phyloP scores from a whole-genome alignment of 2,329 filamentous ascomycete species.

The Trichoderma arundinaceum region DNA sequence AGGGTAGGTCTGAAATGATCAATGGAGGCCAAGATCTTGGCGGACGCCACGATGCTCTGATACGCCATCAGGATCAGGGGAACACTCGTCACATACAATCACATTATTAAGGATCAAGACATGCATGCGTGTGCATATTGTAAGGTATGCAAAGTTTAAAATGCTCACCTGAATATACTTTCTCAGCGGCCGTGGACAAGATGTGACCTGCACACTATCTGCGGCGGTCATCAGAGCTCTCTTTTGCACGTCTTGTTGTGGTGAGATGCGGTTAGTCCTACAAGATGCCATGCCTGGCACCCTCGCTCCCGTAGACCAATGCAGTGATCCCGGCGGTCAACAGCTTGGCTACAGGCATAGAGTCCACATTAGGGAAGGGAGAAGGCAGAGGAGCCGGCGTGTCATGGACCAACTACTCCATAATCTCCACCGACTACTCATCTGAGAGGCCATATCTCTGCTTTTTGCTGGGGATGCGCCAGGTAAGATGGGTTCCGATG shows the following conservation, averaged over 20 bases:
- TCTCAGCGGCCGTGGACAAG: no score
- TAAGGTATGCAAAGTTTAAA: no score
- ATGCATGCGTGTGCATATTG: not conserved
- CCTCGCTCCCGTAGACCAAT: slow-evolving; percentile 42
- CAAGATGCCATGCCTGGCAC: slow-evolving; percentile 14
- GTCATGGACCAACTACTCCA: not conserved
- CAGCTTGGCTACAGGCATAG: not conserved
- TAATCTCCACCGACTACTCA: not conserved
- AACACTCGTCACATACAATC: slow-evolving; percentile 5
- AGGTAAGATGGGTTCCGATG: not conserved
- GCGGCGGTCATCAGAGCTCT: no score
- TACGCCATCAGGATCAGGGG: not conserved
- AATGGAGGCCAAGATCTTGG: no score
- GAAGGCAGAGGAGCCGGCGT: not conserved
- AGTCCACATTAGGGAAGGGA: not conserved
- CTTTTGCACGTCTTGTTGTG: not conserved
- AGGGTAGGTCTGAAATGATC: not conserved
- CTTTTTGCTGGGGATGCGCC: not conserved
- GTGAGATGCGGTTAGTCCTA: not conserved
- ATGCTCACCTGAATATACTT: no score
- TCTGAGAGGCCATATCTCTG: not conserved
- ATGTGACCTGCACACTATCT: no score
- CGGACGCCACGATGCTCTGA: not conserved
- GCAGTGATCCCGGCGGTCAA: slow-evolving; percentile 39
- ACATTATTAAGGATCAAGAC: slow-evolving; percentile 13